Conservation (phyloP, 345 rosid genomes). For the Syzygium aqueum region DNA sequence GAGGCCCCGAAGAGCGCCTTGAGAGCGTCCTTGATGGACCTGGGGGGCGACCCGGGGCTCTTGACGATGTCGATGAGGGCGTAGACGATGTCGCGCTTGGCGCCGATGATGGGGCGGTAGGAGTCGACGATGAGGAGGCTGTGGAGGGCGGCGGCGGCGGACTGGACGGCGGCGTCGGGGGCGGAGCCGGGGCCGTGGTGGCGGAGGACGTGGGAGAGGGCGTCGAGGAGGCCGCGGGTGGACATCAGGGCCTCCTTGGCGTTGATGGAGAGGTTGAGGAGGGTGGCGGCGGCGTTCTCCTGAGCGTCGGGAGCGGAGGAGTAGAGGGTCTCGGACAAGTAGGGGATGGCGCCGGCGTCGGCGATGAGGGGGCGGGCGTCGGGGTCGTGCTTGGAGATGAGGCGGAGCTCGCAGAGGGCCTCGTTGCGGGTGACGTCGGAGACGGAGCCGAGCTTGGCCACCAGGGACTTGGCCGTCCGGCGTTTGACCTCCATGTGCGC, state of each 20-base stretch:
- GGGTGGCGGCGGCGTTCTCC: conserved; percentile 86
- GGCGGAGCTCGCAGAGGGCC: conserved; percentile 68
- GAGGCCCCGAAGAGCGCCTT: conserved; percentile 78
- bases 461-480: conserved; percentile 49
- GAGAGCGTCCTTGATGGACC: conserved; percentile 77
- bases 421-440: conserved; percentile 65
- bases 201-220: conserved; percentile 71
- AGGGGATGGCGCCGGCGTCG: conserved; percentile 80
- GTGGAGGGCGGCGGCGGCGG: conserved; percentile 75
- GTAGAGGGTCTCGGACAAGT: conserved; percentile 72
- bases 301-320: conserved; percentile 49
- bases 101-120: conserved; percentile 72
- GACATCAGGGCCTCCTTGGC: conserved; percentile 66
- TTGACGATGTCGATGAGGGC: conserved; percentile 55
- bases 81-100: conserved; percentile 78
- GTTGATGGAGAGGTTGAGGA: conserved; percentile 71
- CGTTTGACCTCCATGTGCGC: conserved; percentile 62
- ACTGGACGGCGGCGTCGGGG: conserved; percentile 65
- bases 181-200: conserved; percentile 43
- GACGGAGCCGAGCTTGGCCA: conserved; percentile 68
- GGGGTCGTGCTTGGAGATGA: conserved; percentile 66
- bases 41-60: conserved; percentile 41
- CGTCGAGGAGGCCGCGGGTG: conserved; percentile 79
- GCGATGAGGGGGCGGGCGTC: conserved; percentile 56
- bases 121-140: conserved; percentile 67